Evolutionary conservation across 768 basidiomycete species (phyloP).

Genomic region (Macrolepiota dolichaula): DNA sequence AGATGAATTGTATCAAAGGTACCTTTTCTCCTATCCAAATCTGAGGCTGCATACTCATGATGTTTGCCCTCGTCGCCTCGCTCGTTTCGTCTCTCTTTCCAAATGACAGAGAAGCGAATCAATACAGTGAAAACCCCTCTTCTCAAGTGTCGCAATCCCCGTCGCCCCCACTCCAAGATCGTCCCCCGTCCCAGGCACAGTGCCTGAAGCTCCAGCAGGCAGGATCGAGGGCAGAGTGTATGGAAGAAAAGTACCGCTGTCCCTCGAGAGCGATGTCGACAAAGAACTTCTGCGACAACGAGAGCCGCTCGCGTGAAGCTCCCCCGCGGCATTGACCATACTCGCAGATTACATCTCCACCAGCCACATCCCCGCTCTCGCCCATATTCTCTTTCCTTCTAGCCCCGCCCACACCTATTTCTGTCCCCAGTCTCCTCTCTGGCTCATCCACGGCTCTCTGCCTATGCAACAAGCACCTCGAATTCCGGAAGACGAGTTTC

Average conservation of each 20-base stretch:
- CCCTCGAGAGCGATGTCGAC: slow-evolving; percentile 15
- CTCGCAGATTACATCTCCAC: not conserved
- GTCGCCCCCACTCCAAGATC: not conserved
- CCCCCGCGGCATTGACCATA: not conserved
- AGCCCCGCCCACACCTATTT: slow-evolving; percentile 9
- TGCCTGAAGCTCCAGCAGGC: too few relatives aligned
- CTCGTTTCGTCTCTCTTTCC: not conserved
- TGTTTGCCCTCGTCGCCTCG: not conserved
- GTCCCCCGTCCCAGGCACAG: not conserved
- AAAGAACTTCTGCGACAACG: slow-evolving; percentile 4
- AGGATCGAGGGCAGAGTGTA: not conserved
- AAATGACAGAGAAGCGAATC: slow-evolving; percentile 38
- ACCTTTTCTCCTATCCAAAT: not conserved
- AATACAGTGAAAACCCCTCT: slow-evolving; percentile 38
- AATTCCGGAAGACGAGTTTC: slow-evolving; percentile 36
- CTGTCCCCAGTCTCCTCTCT: not conserved
- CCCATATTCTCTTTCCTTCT: slow-evolving; percentile 5
- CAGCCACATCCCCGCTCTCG: not conserved
- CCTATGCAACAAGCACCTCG: slow-evolving; percentile 21
- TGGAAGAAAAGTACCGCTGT: slow-evolving; percentile 13
- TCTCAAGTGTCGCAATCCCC: slow-evolving; percentile 53
- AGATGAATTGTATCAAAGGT: slow-evolving; percentile 60
- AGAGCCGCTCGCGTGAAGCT: slow-evolving; percentile 4
- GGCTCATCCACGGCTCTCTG: slow-evolving; percentile 21
- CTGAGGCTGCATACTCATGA: not conserved